A percentile compares a stretch with the other conserved stretches of the same genome.
Evolutionary conservation across 2,329 filamentous ascomycete genomes (phyloP).

Genomic region (Penicillium sp.): DNA sequence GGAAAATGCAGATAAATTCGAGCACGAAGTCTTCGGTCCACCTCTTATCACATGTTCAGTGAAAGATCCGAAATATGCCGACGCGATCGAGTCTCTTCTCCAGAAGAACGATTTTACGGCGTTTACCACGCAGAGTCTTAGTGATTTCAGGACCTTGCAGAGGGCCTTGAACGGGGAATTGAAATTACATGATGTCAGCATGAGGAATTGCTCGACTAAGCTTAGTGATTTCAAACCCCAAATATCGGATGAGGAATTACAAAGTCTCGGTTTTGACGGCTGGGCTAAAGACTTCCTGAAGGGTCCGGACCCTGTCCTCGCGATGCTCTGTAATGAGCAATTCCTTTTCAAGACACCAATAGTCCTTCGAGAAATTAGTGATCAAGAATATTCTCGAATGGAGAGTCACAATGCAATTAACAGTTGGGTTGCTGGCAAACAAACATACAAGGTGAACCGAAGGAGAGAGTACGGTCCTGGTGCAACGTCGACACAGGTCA

Average conservation of each 20-base stretch:
- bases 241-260: conserved; percentile 54
- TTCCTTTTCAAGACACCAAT: conserved; percentile 67
- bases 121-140: conserved; percentile 70
- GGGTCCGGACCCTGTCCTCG: conserved; percentile 77
- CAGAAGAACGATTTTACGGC: conserved; percentile 51
- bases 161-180: conserved; percentile 62
- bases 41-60: conserved; percentile 76
- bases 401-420: conserved; percentile 52
- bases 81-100: conserved; percentile 58
- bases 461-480: conserved; percentile 75
- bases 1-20: conserved; percentile 64
- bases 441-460: conserved; percentile 62
- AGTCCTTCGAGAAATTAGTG: conserved; percentile 58
- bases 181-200: conserved; percentile 65
- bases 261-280: conserved; percentile 64
- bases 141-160: conserved; percentile 72
- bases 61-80: conserved; percentile 64
- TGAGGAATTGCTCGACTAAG: conserved; percentile 59
- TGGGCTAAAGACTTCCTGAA: conserved; percentile 75
- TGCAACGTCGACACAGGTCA: conserved; percentile 67
- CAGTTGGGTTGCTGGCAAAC: conserved; percentile 66
- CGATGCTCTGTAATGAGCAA: conserved; percentile 77
- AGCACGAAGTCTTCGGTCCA: conserved; percentile 74
- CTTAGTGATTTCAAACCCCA: conserved; percentile 55
- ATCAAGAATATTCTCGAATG: conserved; percentile 66